A percentile compares a stretch with the other conserved stretches of the same genome.
Evolutionary conservation across 768 basidiomycete species (phyloP).

Genomic region (Fistulinella prunicolor): DNA sequence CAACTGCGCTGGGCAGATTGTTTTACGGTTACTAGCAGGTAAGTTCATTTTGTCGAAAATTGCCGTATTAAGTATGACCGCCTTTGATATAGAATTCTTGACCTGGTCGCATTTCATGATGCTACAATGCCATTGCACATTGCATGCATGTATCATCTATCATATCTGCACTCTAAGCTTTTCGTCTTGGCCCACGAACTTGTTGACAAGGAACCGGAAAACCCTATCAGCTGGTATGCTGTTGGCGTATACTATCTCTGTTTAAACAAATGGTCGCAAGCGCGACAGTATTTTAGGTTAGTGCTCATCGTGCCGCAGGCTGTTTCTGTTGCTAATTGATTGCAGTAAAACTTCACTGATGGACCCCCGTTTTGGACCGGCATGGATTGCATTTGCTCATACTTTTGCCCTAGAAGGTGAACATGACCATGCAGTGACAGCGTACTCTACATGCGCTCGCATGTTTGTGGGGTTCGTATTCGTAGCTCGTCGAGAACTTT

Average conservation of each 20-base stretch:
- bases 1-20: conserved; percentile 95
- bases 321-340: conserved; percentile 7
- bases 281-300: conserved; percentile 92
- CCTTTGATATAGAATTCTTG: conserved; percentile 62
- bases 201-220: conserved; percentile 91
- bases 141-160: conserved; percentile 96
- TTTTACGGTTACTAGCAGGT: conserved; percentile 83
- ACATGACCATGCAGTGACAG: conserved; percentile 97
- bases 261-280: conserved; percentile 83
- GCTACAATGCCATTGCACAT: conserved; percentile 92
- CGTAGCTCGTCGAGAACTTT: background rate
- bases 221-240: conserved; percentile 95
- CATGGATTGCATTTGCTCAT: conserved; percentile 98
- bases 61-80: background rate
- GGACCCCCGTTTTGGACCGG: conserved; percentile 94
- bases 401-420: conserved; percentile 97
- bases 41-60: conserved; percentile 3
- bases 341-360: conserved; percentile 91
- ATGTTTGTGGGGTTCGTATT: conserved; percentile 87
- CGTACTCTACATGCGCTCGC: conserved; percentile 94
- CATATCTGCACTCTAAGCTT: conserved; percentile 85
- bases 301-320: conserved; percentile 10
- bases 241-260: conserved; percentile 97
- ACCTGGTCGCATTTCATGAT: conserved; percentile 80
- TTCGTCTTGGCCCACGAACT: conserved; percentile 97